Evolutionary conservation across 352 stramenopile species (phyloP), one percentile per base, ranked within the genome.

Genomic region (Pythium vanterpoolii): DNA sequence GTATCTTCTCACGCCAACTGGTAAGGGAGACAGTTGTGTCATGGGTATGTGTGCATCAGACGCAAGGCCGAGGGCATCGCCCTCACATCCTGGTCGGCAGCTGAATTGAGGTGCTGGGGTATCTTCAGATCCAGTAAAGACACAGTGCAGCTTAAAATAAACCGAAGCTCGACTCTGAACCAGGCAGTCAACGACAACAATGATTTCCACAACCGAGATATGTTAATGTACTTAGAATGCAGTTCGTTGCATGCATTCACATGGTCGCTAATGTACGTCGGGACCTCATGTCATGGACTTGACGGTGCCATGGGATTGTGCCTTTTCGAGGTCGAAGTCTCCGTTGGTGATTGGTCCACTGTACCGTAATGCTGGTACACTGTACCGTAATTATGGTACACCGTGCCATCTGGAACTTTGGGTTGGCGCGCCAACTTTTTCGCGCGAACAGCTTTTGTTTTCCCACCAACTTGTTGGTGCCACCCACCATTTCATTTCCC

Each of bases 371-470:
- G 19, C 0, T 66, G 51, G 43, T 60, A 60, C 59, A 38, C 1
- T 56, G 61, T 68, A 68, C 61, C 61, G 14, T 31, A 36, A 30
- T 5, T 13, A 21, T 19, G 58, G 58, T 66, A 66, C 58, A 26
- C 4, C 10, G 30, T 39, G 11, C 36, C 16, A 31, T n/a, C 40
- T 50, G 4, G 26, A 34, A 11, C 5, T 16, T 55, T n/a, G 14
- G 28, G 28, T 47, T 51, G 52, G 50, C 50, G 58, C 58, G 50
- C 59, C 59, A 60, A 60, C 42, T 38, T 54, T 34, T 56, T 31
- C 45, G 48, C 57, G 57, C n/a, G n/a, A n/a, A n/a, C n/a, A n/a
- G n/a, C 48, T 26, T 53, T 31, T 14, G 42, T 14, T 47, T 11
- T 8, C 11, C 19, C n/a, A n/a, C n/a, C n/a, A n/a, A n/a, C n/a